phyloP scores from a whole-genome alignment of 441 rosid genomes.

The Theobroma grandiflorum region DNA sequence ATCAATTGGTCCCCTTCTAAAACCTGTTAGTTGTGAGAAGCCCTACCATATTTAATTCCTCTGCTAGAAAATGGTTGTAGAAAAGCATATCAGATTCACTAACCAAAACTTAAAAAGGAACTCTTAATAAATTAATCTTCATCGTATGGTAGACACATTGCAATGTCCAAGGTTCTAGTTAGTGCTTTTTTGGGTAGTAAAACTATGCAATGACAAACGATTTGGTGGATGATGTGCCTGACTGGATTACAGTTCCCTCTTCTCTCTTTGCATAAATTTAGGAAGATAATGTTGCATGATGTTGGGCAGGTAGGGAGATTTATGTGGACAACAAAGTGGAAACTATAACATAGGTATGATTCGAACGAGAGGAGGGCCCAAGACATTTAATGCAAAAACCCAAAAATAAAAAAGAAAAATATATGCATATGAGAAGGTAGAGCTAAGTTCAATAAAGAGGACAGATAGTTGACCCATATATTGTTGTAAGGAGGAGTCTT shows the following conservation, averaged over 20 bases:
- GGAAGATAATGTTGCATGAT: slow-evolving; percentile 8
- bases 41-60: background rate
- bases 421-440: background rate
- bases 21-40: background rate
- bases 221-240: background rate
- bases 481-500: background rate
- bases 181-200: background rate
- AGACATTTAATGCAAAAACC: background rate
- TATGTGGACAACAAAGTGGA: background rate
- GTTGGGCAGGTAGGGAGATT: slow-evolving; percentile 28
- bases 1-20: background rate
- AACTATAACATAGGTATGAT: background rate
- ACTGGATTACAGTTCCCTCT: background rate
- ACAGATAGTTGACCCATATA: background rate
- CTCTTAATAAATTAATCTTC: background rate
- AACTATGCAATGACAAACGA: background rate
- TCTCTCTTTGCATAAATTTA: background rate
- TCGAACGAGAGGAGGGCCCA: background rate
- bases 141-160: background rate
- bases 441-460: background rate
- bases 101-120: background rate
- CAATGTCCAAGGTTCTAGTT: background rate
- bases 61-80: background rate
- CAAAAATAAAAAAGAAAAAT: background rate
- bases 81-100: background rate